phyloP scores from a whole-genome alignment of 176 grass and related monocot genomes.

The Triticum turgidum region DNA sequence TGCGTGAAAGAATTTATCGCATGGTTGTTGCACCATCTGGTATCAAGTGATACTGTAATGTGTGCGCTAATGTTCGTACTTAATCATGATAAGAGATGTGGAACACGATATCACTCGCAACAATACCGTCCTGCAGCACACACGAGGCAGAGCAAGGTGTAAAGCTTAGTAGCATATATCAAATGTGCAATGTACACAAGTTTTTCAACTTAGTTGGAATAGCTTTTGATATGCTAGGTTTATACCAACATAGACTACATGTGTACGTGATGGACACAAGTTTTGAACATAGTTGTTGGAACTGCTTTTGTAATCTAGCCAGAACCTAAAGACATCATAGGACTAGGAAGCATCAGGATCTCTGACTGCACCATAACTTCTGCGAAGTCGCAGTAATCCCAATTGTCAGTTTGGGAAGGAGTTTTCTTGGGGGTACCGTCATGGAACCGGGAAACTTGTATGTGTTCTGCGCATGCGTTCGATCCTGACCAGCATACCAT shows the following conservation, averaged over 20 bases:
- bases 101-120: no score
- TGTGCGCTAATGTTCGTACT: neutral
- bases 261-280: neutral
- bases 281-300: neutral
- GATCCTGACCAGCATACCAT: neutral
- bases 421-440: neutral
- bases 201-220: neutral
- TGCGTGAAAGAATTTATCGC: neutral
- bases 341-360: neutral
- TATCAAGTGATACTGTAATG: neutral
- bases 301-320: neutral
- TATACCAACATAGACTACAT: neutral
- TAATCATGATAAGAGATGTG: neutral
- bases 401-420: neutral
- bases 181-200: neutral
- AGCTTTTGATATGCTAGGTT: neutral
- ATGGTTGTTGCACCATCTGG: neutral
- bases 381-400: no score
- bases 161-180: neutral
- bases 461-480: neutral
- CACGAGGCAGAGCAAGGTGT: no score
- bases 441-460: neutral
- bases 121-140: no score
- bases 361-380: neutral
- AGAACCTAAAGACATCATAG: neutral